Percentiles rank a stretch among this genome's conserved stretches.
These are phyloP conservation scores for Phytophthora fragariaefolia DNA, from an alignment of 352 stramenopile genomes.

Conservation along the genomic window DNA sequence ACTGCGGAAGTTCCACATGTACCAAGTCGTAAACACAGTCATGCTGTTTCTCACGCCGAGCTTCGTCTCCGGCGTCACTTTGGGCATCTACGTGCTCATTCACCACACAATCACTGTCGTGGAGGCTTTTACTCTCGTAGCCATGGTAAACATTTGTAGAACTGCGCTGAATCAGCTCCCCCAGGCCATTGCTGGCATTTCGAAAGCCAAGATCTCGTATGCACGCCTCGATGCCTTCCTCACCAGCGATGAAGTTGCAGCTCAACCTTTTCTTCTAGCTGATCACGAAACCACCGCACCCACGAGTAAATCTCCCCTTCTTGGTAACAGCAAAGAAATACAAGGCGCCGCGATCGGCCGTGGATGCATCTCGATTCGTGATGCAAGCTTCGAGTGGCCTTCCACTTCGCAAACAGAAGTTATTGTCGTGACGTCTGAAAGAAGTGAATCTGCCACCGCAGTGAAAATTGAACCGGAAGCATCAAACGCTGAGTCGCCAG, in stretches of 20 bases:
- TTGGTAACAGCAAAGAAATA: not conserved
- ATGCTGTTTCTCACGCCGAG: constrained; percentile 46
- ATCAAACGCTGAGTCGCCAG: not conserved
- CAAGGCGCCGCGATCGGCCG: not conserved
- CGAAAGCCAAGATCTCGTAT: constrained; percentile 41
- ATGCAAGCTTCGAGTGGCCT: constrained; percentile 41
- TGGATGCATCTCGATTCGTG: constrained; percentile 29
- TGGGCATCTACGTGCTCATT: constrained; percentile 38
- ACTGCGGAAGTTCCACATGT: constrained; percentile 44
- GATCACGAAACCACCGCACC: too few species aligned
- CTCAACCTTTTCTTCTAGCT: too few species aligned
- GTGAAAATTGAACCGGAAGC: not conserved
- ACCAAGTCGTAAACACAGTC: constrained; percentile 51
- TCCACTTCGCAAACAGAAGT: too few species aligned
- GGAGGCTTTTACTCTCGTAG: constrained; percentile 42
- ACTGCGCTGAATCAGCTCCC: constrained; percentile 36
- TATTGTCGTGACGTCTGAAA: too few species aligned
- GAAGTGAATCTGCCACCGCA: constrained; percentile 26
- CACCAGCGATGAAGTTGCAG: constrained; percentile 22
- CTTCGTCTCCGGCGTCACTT: constrained; percentile 34
- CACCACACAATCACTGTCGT: constrained; percentile 32
- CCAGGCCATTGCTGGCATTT: constrained; percentile 27
- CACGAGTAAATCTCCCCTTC: constrained; percentile 8
- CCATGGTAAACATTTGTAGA: constrained; percentile 43
- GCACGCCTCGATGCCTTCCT: constrained; percentile 40